phyloP scores from a whole-genome alignment of 2,329 filamentous ascomycete genomes.

The Aspergillus sp. region DNA sequence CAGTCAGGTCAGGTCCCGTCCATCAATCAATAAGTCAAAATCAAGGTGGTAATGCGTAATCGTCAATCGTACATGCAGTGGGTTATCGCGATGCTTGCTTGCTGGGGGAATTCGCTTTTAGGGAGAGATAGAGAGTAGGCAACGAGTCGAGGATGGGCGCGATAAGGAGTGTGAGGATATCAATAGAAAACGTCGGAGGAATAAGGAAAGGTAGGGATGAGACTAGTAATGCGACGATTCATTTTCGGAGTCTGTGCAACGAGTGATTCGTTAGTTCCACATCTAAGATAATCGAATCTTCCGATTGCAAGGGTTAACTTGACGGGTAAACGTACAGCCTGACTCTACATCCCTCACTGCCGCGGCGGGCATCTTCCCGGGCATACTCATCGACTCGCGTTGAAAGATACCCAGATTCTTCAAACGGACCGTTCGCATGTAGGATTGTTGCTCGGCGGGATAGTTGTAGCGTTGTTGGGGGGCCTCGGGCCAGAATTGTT shows the following conservation, averaged over 20 bases:
- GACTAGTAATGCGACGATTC: slow-evolving; percentile 7
- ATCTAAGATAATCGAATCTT: too few species aligned
- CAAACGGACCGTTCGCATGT: slow-evolving; percentile 36
- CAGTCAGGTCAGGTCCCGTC: not conserved
- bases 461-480: slow-evolving; percentile 20
- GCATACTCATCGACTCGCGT: slow-evolving; percentile 20
- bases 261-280: not conserved
- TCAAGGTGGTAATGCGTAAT: not conserved
- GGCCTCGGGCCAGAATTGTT: slow-evolving; percentile 28
- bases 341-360: slow-evolving; percentile 13
- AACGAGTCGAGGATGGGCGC: too few species aligned
- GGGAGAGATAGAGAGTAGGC: not conserved
- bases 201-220: not conserved
- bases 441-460: slow-evolving; percentile 32
- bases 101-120: not conserved
- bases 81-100: not conserved
- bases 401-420: slow-evolving; percentile 28
- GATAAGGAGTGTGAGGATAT: not conserved
- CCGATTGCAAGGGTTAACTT: not conserved
- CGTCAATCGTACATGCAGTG: not conserved
- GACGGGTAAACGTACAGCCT: slow-evolving; percentile 7
- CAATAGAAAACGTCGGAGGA: too few species aligned
- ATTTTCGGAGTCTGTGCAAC: slow-evolving; percentile 4
- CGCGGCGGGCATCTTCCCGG: not conserved
- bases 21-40: not conserved